Percentiles rank a stretch among this genome's conserved stretches.
These are phyloP conservation scores for Penicillium nucicola DNA, from an alignment of 495 filamentous ascomycete species.

Conservation along the genomic window DNA sequence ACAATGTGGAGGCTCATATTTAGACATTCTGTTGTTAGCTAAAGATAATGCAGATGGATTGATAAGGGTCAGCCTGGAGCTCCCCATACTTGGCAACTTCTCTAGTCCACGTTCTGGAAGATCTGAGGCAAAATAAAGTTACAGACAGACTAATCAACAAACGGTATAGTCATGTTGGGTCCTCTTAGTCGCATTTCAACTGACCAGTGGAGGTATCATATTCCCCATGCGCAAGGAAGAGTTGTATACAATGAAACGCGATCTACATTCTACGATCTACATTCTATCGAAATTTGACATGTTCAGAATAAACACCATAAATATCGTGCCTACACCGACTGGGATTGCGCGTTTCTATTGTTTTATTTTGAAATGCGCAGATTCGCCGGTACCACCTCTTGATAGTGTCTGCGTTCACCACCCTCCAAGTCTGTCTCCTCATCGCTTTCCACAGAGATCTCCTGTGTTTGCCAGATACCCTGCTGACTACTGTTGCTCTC, in stretches of 20 bases:
- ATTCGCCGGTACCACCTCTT: too few relatives aligned
- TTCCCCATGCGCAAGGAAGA: slow-evolving; percentile 20
- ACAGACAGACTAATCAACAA: slow-evolving; percentile 26
- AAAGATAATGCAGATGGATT: too few relatives aligned
- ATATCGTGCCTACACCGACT: slow-evolving; percentile 15
- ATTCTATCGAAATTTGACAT: slow-evolving; percentile 9
- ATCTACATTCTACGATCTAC: slow-evolving; percentile 21
- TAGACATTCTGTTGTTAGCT: too few relatives aligned
- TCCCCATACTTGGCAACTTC: too few relatives aligned
- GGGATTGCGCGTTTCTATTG: slow-evolving; percentile 5
- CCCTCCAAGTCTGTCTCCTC: background rate
- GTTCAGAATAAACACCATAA: slow-evolving; percentile 12
- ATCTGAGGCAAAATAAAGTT: slow-evolving; percentile 36
- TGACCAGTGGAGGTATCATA: slow-evolving; percentile 43
- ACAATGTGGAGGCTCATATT: too few relatives aligned
- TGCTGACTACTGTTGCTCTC: slow-evolving; percentile 2
- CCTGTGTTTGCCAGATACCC: background rate
- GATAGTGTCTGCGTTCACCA: too few relatives aligned
- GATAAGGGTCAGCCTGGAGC: too few relatives aligned
- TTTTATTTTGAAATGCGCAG: too few relatives aligned
- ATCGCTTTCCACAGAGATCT: background rate
- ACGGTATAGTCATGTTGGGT: slow-evolving; percentile 25
- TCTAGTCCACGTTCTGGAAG: slow-evolving; percentile 23
- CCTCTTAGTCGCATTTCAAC: slow-evolving; percentile 60
- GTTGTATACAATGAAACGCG: slow-evolving; percentile 24